Conservation (phyloP, 805 yeast genomes). For the Barnettozyma botsteinii region DNA sequence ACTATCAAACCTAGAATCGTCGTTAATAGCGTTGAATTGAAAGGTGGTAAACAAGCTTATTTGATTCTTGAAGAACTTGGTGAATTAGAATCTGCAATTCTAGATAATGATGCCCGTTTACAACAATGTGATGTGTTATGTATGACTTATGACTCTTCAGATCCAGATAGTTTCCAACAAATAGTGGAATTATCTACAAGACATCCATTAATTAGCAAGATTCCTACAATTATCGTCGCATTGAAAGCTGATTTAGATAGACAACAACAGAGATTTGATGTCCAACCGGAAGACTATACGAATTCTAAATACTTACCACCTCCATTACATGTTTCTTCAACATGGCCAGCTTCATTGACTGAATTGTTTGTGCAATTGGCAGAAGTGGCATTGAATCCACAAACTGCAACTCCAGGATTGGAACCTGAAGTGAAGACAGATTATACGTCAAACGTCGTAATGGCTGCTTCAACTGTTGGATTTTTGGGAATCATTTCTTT, state of each 20-base stretch:
- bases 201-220: constrained; percentile 50
- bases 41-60: constrained; percentile 94
- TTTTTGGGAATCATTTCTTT: constrained; percentile 57
- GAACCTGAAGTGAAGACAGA: constrained; percentile 57
- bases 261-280: constrained; percentile 83
- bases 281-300: constrained; percentile 85
- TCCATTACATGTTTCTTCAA: constrained; percentile 85
- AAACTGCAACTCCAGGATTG: constrained; percentile 68
- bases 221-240: constrained; percentile 88
- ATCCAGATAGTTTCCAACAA: constrained; percentile 89
- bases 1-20: constrained; percentile 77
- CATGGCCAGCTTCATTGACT: constrained; percentile 81
- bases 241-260: constrained; percentile 92
- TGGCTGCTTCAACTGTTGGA: constrained; percentile 67
- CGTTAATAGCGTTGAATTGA: constrained; percentile 87
- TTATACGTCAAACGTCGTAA: constrained; percentile 43
- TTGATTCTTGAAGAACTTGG: constrained; percentile 87
- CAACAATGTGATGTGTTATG: constrained; percentile 91
- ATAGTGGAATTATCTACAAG: constrained; percentile 61
- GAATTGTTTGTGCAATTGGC: constrained; percentile 84
- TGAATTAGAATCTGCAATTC: constrained; percentile 73
- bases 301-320: constrained; percentile 60
- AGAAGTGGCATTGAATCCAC: constrained; percentile 80
- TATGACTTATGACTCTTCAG: constrained; percentile 87
- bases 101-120: constrained; percentile 62